Evolutionary conservation across 352 stramenopile species (phyloP), one percentile per base, ranked within the genome.

Genomic region (Globisporangium yorkense): DNA sequence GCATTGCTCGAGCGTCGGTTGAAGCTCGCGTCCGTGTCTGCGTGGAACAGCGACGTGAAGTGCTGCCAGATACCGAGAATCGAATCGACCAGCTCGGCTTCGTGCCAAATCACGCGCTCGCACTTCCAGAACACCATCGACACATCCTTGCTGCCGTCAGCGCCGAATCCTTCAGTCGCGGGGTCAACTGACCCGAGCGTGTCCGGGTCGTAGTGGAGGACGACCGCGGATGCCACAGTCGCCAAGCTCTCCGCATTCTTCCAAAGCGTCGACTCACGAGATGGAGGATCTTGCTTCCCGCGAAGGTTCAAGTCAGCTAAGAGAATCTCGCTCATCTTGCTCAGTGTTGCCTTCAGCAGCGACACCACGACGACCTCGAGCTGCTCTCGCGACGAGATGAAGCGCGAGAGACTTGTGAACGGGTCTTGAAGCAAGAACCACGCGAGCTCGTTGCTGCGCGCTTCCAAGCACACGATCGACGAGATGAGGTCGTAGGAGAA

Each of bases 31-130:
- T 94, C 81, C 8, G 75, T 78, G 52, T 90, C 73, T 1, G 72
- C 86, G 46, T 88, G 80, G 41, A 94, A 89, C 43, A 73, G 70
- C 21, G 84, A 77, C 5, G 76, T 81, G 21, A 91, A 86, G 52
- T 91, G 82, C 62, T 94, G 84, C 84, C 84, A 94, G 33, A 92
- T 79, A 2, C 74, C 72, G 21, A 94, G 56, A 51, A 94, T 77
- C 33, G 80, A 70, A 46, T 94, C 82, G 8, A 89, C 77, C 5
- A 94, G 65, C 53, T 94, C 84, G 7, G 78, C 66, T 59, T 94
- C 84, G 49, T 89, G 72, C 72, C 71, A 85, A 52, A 89, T 81
- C 45, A 80, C 73, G 20, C 83, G 76, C 37, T 89, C 78, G 50
- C 81, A 89, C 48, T 80, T 87, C 84, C 84, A 94, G 56, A 88